These are phyloP conservation scores for Flaveria sonorensis DNA, from an alignment of 129 eudicot species.

Conservation along the genomic window DNA sequence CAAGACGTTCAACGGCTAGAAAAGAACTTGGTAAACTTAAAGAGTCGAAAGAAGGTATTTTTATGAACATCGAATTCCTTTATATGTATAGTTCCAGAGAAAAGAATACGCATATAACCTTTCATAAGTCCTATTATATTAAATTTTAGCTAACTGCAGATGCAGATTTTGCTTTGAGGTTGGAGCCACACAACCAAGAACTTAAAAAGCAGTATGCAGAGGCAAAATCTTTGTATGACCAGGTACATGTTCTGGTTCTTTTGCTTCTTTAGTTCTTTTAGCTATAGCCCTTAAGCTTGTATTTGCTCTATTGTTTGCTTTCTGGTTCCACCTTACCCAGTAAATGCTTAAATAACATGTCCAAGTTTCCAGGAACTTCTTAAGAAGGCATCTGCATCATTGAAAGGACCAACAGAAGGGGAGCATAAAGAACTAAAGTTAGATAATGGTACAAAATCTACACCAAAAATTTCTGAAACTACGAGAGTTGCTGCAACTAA, in stretches of 20 bases:
- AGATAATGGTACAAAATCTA: slow-evolving; percentile 34
- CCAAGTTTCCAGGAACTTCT: slow-evolving; percentile 56
- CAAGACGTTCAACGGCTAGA: slow-evolving; percentile 95
- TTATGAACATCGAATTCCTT: slow-evolving; percentile 12
- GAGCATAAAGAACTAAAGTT: slow-evolving; percentile 44
- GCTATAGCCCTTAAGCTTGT: background rate
- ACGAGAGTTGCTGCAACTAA: slow-evolving; percentile 44
- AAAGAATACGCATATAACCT: slow-evolving; percentile 2
- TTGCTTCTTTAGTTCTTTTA: background rate
- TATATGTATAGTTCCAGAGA: background rate
- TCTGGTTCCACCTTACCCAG: background rate
- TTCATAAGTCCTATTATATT: slow-evolving; percentile 6
- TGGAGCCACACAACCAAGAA: slow-evolving; percentile 95
- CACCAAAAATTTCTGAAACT: slow-evolving; percentile 47
- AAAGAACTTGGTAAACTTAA: slow-evolving; percentile 90
- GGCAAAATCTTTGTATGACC: slow-evolving; percentile 71
- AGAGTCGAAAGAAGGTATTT: slow-evolving; percentile 80
- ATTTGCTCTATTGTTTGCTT: background rate
- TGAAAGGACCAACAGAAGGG: slow-evolving; percentile 41
- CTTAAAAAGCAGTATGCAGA: slow-evolving; percentile 82
- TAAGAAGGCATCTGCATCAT: slow-evolving; percentile 62
- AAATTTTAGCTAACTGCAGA: slow-evolving; percentile 47
- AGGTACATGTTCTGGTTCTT: slow-evolving; percentile 43
- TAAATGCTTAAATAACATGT: slow-evolving; percentile 6
- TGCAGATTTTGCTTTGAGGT: slow-evolving; percentile 85